Evolutionary conservation across 1,284 basidiomycete genomes (phyloP).

Genomic region (Pseudozyma sp.): DNA sequence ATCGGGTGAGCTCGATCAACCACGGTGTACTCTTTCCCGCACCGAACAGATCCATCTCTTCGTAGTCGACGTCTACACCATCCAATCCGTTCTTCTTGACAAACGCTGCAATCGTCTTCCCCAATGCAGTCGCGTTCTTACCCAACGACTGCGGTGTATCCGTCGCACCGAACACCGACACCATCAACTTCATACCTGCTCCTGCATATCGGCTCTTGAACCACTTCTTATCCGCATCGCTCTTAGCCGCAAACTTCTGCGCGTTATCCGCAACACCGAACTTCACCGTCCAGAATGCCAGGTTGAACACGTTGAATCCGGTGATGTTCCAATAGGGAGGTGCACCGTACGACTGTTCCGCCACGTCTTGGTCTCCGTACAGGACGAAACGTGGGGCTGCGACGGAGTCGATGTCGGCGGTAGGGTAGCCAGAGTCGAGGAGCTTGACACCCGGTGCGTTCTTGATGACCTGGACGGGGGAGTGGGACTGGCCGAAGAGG

Average conservation of each 20-base stretch:
- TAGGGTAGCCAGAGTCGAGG: slow-evolving; percentile 42
- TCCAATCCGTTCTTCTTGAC: slow-evolving; percentile 73
- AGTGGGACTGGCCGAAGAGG: slow-evolving; percentile 26
- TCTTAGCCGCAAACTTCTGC: slow-evolving; percentile 48
- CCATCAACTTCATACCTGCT: slow-evolving; percentile 70
- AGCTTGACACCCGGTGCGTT: slow-evolving; percentile 29
- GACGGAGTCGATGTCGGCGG: slow-evolving; percentile 40
- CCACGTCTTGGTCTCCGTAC: slow-evolving; percentile 46
- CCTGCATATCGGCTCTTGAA: slow-evolving; percentile 69
- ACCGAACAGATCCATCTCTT: slow-evolving; percentile 70
- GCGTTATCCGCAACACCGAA: slow-evolving; percentile 67
- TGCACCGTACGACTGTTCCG: slow-evolving; percentile 39
- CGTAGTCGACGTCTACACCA: slow-evolving; percentile 75
- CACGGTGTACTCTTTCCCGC: slow-evolving; percentile 32
- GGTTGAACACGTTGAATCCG: slow-evolving; percentile 70
- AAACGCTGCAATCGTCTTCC: slow-evolving; percentile 63
- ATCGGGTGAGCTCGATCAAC: slow-evolving; percentile 70
- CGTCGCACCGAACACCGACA: slow-evolving; percentile 71
- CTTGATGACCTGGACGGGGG: slow-evolving; percentile 32
- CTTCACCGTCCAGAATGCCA: slow-evolving; percentile 71
- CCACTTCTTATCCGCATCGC: slow-evolving; percentile 42
- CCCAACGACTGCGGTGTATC: slow-evolving; percentile 71
- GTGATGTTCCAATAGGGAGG: slow-evolving; percentile 45
- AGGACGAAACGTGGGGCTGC: slow-evolving; percentile 43
- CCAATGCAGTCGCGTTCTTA: slow-evolving; percentile 28